Evolutionary conservation across 306 rosid species (phyloP).

Genomic region (Glycyrrhiza uralensis): DNA sequence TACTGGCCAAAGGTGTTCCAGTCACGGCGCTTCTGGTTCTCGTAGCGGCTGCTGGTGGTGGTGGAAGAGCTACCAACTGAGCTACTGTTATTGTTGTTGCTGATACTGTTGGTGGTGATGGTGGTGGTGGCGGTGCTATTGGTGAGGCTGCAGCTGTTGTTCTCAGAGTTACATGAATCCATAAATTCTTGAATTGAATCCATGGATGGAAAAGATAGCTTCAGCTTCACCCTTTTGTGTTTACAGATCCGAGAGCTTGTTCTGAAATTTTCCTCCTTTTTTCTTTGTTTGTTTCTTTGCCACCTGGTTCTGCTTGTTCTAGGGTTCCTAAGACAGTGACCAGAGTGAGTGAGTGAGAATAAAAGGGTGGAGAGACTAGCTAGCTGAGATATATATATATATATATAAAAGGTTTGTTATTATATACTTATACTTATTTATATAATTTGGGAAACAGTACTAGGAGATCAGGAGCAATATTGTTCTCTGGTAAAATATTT

Average conservation of each 20-base stretch:
- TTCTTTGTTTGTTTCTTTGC: constrained; percentile 21
- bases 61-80: constrained; percentile 32
- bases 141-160: background rate
- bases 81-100: too few species aligned
- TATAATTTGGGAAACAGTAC: constrained; percentile 33
- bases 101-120: background rate
- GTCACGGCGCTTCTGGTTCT: constrained; percentile 95
- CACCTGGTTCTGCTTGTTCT: constrained; percentile 32
- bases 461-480: background rate
- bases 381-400: background rate
- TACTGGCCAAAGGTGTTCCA: constrained; percentile 98
- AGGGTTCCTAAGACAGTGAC: constrained; percentile 43
- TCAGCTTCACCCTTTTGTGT: background rate
- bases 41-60: constrained; percentile 70
- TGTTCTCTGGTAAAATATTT: background rate
- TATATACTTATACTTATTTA: too few species aligned
- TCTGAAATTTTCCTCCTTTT: background rate
- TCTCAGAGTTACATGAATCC: constrained; percentile 45
- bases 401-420: constrained; percentile 27
- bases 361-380: background rate
- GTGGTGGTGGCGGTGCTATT: background rate
- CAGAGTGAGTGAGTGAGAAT: constrained; percentile 24
- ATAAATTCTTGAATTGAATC: constrained; percentile 73
- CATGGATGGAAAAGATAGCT: constrained; percentile 31
- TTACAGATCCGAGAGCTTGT: constrained; percentile 33